Evolutionary conservation across 768 basidiomycete genomes (phyloP).

Genomic region (Naematelia encephala): DNA sequence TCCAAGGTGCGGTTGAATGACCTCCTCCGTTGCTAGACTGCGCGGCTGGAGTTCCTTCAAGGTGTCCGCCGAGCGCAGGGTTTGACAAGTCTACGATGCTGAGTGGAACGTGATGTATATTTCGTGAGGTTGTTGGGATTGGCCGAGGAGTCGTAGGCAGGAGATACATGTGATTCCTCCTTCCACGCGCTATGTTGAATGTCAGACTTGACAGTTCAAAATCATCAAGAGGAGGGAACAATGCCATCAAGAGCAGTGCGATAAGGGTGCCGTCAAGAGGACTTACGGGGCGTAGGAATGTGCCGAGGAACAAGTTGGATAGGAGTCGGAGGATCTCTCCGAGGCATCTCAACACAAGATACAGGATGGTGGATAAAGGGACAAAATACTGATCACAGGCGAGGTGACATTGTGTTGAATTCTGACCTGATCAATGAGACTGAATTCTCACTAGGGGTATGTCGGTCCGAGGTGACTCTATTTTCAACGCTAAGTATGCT

Average conservation of each 20-base stretch:
- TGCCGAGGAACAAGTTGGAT: slow-evolving; percentile 11
- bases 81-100: no score
- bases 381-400: no score
- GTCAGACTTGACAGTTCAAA: not conserved
- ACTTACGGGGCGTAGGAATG: slow-evolving; percentile 20
- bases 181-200: not conserved
- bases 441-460: no score
- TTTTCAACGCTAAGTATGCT: no score
- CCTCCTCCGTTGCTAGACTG: no score
- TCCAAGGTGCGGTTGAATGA: not conserved
- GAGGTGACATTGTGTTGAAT: no score
- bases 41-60: no score
- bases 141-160: slow-evolving; percentile 3
- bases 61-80: no score
- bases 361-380: no score
- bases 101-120: not conserved
- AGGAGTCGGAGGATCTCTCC: slow-evolving; percentile 12
- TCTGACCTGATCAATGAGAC: no score
- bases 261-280: not conserved
- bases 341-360: slow-evolving; percentile 1
- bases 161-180: not conserved
- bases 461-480: no score
- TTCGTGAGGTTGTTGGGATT: slow-evolving; percentile 2
- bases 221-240: not conserved
- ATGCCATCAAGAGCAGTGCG: not conserved